Evolutionary conservation across 2,329 filamentous ascomycete genomes (phyloP), one percentile per base, ranked within the genome.

Genomic region (Colletotrichum sp.): DNA sequence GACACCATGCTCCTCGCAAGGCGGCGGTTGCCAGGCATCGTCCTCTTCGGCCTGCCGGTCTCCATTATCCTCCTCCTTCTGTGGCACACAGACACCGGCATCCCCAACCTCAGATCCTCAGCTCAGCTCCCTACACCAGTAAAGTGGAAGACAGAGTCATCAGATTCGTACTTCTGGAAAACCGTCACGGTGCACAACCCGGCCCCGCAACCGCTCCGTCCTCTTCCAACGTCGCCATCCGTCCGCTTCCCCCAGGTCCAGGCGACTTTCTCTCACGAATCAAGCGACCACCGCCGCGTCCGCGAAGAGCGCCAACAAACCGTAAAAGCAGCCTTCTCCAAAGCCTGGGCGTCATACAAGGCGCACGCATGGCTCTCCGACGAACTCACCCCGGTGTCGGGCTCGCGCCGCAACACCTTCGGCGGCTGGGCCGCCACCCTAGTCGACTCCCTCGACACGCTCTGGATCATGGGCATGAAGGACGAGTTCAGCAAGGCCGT

Each of bases 401-500:
- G 88, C 55, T 80, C 80, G n/a, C 84, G 80, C 21, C 88, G 86
- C 73, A 86, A 89, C 71, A 82, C 83, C 0, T 90, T 90, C 78
- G 89, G 89, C 12, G 88, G 88, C 28, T 92, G 90, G 87, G 90
- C 87, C 1, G 91, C 91, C 4, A 92, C 91, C 0, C 81, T 93
- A 66, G 88, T 93, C 28, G 92, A 94, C 79, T 84, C 88, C 0
- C 85, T 93, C 67, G 91, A 93, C 76, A 92, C 91, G 0, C 87
- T 93, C 4, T 90, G 88, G 86, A 92, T 94, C 62, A 92, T 93
- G 91, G 91, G 83, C 8, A 82, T 93, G 57, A 83, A 87, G 36
- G 84, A 88, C 2, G 92, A 93, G 36, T 93, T 93, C 78, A 83
- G 88, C 66, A 82, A 87, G 24, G 91, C 91, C 6, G 87, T 89